Percentiles rank a stretch among this genome's conserved stretches.
phyloP scores from a whole-genome alignment of 495 filamentous ascomycete species.

The Neurospora sp. region DNA sequence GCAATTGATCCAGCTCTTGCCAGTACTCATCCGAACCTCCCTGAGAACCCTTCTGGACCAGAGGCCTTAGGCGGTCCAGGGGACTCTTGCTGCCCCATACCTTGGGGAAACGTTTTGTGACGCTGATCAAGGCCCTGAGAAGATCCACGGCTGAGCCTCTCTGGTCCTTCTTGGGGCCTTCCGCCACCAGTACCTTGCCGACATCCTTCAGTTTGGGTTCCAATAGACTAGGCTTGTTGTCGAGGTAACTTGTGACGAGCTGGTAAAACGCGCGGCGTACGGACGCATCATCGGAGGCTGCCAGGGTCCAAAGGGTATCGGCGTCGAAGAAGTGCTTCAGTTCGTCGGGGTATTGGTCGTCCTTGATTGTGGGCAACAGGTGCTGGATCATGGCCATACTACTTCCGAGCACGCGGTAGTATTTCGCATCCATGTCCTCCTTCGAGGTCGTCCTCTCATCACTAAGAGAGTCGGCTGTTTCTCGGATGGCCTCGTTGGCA shows the following conservation, averaged over 20 bases:
- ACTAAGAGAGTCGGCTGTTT: conserved; percentile 72
- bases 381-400: conserved; percentile 47
- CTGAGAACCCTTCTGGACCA: conserved; percentile 79
- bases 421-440: conserved; percentile 79
- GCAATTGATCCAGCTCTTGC: conserved; percentile 49
- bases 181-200: conserved; percentile 55
- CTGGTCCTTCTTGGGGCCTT: conserved; percentile 60
- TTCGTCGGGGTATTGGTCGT: conserved; percentile 36
- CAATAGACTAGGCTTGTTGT: conserved; percentile 42
- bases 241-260: conserved; percentile 51
- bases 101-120: conserved; percentile 54
- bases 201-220: conserved; percentile 46
- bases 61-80: conserved; percentile 52
- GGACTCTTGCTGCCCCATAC: conserved; percentile 63
- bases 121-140: conserved; percentile 47
- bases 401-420: conserved; percentile 65
- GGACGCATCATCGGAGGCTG: conserved; percentile 52
- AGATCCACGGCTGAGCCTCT: conserved; percentile 62
- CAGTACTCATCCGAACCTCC: conserved; percentile 60
- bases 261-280: conserved; percentile 62
- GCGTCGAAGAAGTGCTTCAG: conserved; percentile 48
- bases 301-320: conserved; percentile 69
- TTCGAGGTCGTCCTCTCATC: conserved; percentile 74
- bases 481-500: conserved; percentile 65
- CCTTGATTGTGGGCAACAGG: conserved; percentile 43